Evolutionary conservation across 176 grass and related monocot species (phyloP), one percentile per base, ranked within the genome.

Genomic region (Microstegium vimineum): DNA sequence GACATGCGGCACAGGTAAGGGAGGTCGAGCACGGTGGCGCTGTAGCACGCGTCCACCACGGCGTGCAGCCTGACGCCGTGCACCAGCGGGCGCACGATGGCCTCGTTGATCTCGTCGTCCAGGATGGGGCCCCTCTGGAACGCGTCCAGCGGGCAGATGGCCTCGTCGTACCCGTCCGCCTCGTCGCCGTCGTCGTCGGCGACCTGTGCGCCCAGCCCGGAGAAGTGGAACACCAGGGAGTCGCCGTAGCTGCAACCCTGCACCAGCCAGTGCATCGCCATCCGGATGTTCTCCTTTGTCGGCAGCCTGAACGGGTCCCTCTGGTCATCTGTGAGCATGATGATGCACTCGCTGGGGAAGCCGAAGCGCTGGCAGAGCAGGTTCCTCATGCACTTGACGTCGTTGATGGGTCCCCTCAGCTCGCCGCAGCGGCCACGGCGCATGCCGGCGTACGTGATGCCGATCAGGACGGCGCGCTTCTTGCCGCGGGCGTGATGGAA

Each of bases 151-250:
- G 95, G 95, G 57, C 92, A 95, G 76, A 98, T 88, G 14, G 92
- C 92, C 90, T 98, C 95, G 68, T 95, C 92, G 79, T 82, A 90
- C 18, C 95, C 95, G 81, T 98, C 95, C 38, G 79, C 20, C 82
- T 98, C 95, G 41, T 98, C 87, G 52, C 91, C 89, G 67, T 74
- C 86, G 7, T 63, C 76, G 86, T 93, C 95, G 52, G 80, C 62
- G 11, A 91, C 92, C 91, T 98, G 96, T 36, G 82, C 82, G 1
- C 90, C 96, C 7, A 90, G 69, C 5, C 96, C 95, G 8, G 95
- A 98, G 92, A 91, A 98, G 54, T 95, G 95, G 83, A 98, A 98
- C 85, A 98, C 89, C 68, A 98, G 89, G 0, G 95, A 98, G 79
- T 98, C 92, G 0, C 95, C 92, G 13, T 71, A 88, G 80, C 82